Conservation (phyloP, 116 monocot genomes). For the Iris pallida region DNA sequence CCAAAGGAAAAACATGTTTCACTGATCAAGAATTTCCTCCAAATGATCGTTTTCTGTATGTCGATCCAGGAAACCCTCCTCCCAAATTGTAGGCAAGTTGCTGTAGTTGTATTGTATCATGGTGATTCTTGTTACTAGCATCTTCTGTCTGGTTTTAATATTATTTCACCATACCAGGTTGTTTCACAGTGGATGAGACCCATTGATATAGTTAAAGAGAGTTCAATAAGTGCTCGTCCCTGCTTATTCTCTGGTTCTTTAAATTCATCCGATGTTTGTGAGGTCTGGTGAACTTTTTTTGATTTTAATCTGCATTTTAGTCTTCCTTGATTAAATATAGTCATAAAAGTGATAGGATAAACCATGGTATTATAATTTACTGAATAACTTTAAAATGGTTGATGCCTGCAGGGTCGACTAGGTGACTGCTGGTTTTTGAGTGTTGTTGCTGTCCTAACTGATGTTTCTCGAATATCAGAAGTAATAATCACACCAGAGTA, state of each 20-base stretch:
- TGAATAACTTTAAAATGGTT: neutral
- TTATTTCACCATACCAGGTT: slow-evolving; percentile 41
- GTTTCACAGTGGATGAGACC: slow-evolving; percentile 98
- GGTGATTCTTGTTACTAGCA: neutral
- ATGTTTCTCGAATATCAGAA: slow-evolving; percentile 90
- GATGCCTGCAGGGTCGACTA: slow-evolving; percentile 72
- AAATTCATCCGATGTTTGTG: slow-evolving; percentile 99
- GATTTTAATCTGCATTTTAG: neutral
- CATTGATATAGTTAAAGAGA: slow-evolving; percentile 66
- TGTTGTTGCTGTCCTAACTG: slow-evolving; percentile 98
- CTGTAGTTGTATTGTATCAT: neutral
- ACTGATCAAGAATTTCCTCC: slow-evolving; percentile 99
- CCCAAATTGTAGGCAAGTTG: slow-evolving; percentile 70
- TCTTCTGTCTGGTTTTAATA: neutral
- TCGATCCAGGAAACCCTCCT: slow-evolving; percentile 83
- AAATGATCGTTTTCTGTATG: slow-evolving; percentile 77
- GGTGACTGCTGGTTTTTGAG: slow-evolving; percentile 99
- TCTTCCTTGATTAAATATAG: neutral
- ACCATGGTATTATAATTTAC: neutral
- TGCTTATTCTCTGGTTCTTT: slow-evolving; percentile 87
- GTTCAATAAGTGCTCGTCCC: slow-evolving; percentile 46
- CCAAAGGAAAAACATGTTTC: slow-evolving; percentile 71
- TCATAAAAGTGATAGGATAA: neutral
- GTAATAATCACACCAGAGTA: slow-evolving; percentile 92
- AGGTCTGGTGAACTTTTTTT: slow-evolving; percentile 38